Evolutionary conservation across 352 stramenopile species (phyloP), one percentile per base, ranked within the genome.

Genomic region (Pythium volutum): DNA sequence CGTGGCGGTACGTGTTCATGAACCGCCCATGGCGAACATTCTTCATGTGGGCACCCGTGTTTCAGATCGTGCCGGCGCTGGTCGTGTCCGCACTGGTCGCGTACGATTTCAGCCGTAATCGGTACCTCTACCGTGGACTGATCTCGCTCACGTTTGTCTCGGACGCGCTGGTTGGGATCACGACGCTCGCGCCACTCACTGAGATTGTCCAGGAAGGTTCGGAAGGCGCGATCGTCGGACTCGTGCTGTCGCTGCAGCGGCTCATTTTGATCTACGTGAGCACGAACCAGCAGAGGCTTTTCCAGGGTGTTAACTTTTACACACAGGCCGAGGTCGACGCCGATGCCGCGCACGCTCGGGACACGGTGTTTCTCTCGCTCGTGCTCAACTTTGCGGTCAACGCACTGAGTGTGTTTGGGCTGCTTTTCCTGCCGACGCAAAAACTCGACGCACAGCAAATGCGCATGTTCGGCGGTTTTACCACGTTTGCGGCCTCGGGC

Each of bases 301-400:
- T 71, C 61, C 54, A 43, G 6, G 70, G 67, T 41, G 48, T 50
- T 47, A 69, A 71, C 52, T 70, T 73, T 38, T 73, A 62, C 50
- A 36, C 31, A 26, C 12, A 25, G 2, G 15, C 15, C 5, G 47
- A 61, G 2, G 63, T 77, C n/a, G 25, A 48, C 33, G 7, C 16
- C 2, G 73, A 77, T 41, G 51, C 50, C 12, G 38, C 66, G 7
- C 49, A 52, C 29, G 66, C 23, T 7, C 69, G 55, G 20, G 43
- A 59, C 45, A 49, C 55, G 25, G 73, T 77, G 12, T 55, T 71
- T 26, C 27, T 64, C 8, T 70, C 64, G 41, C 45, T 78, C 3
- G 31, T 74, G 0, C 31, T 76, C 23, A 70, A 69, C 51, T 77
- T 71, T 47, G 67, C 43, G 27, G 64, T 81, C 56, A 78, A 81